A percentile compares a stretch with the other conserved stretches of the same genome.
Evolutionary conservation across 805 yeast species (phyloP).

Genomic region (Candida andamanensis): DNA sequence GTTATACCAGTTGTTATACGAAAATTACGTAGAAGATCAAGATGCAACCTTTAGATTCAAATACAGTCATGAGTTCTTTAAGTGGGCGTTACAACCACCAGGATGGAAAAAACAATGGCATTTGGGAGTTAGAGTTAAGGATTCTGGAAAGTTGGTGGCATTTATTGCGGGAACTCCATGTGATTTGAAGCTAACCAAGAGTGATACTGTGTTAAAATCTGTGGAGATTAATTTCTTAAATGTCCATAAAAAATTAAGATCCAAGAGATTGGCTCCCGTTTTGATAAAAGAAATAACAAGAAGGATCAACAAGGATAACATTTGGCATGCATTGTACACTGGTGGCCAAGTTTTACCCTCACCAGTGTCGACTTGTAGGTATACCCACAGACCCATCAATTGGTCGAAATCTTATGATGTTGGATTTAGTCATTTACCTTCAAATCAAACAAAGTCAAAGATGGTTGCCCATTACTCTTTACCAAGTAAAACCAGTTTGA

Average conservation of each 20-base stretch:
- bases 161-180: conserved; percentile 91
- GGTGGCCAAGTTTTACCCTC: conserved; percentile 89
- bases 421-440: conserved; percentile 81
- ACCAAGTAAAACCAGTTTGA: conserved; percentile 44
- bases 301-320: conserved; percentile 74
- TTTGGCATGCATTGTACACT: conserved; percentile 96
- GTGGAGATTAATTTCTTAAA: conserved; percentile 93
- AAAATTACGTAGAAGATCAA: conserved; percentile 90
- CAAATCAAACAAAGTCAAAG: conserved; percentile 56
- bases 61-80: conserved; percentile 74
- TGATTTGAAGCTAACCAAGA: conserved; percentile 52
- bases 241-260: conserved; percentile 87
- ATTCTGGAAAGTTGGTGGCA: conserved; percentile 74
- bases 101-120: conserved; percentile 90
- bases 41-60: conserved; percentile 91
- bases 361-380: conserved; percentile 85
- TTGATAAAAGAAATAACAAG: conserved; percentile 91
- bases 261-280: conserved; percentile 93
- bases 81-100: conserved; percentile 93
- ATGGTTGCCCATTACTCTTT: conserved; percentile 61
- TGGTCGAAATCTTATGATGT: conserved; percentile 89
- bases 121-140: conserved; percentile 84
- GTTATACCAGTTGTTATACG: conserved; percentile 73
- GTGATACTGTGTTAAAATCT: conserved; percentile 44
- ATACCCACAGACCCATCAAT: conserved; percentile 88